These are phyloP conservation scores for Spiraea crenata DNA, from an alignment of 331 rosid genomes.

Conservation along the genomic window DNA sequence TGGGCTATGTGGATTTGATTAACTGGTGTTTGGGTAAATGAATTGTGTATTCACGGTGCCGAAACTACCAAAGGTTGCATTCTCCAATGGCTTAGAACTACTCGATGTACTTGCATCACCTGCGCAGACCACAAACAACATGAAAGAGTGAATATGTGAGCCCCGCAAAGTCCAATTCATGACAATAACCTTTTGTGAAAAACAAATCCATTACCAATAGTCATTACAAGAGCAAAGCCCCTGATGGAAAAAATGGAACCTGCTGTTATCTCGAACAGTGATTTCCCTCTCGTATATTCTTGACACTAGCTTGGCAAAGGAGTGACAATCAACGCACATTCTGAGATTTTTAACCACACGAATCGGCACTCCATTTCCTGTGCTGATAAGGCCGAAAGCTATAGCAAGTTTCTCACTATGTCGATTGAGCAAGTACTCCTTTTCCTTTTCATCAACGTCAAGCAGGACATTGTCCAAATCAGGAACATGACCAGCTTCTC, in stretches of 20 bases:
- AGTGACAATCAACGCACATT: constrained; percentile 74
- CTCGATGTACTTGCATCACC: too few relatives aligned
- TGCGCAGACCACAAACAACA: too few relatives aligned
- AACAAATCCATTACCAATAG: constrained; percentile 47
- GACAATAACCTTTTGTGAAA: too few relatives aligned
- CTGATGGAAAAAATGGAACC: constrained; percentile 60
- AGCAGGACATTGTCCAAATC: constrained; percentile 69
- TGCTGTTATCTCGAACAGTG: constrained; percentile 54
- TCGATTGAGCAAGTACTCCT: constrained; percentile 55
- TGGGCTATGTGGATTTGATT: too few relatives aligned
- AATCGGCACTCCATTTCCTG: constrained; percentile 43
- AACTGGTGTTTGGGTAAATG: too few relatives aligned
- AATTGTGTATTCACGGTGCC: too few relatives aligned
- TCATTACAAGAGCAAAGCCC: constrained; percentile 70
- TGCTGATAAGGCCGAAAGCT: constrained; percentile 67
- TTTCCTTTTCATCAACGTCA: constrained; percentile 65
- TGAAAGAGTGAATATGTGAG: too few relatives aligned
- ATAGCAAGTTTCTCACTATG: constrained; percentile 83
- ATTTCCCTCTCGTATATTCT: constrained; percentile 57
- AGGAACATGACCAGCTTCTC: constrained; percentile 59
- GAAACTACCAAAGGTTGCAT: too few relatives aligned
- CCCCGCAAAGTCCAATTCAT: too few relatives aligned
- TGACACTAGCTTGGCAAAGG: constrained; percentile 64
- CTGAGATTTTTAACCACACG: constrained; percentile 70
- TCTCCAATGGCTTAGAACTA: too few relatives aligned